Conservation (phyloP, 2,329 filamentous ascomycete genomes). For the Rachicladosporium sp. region DNA sequence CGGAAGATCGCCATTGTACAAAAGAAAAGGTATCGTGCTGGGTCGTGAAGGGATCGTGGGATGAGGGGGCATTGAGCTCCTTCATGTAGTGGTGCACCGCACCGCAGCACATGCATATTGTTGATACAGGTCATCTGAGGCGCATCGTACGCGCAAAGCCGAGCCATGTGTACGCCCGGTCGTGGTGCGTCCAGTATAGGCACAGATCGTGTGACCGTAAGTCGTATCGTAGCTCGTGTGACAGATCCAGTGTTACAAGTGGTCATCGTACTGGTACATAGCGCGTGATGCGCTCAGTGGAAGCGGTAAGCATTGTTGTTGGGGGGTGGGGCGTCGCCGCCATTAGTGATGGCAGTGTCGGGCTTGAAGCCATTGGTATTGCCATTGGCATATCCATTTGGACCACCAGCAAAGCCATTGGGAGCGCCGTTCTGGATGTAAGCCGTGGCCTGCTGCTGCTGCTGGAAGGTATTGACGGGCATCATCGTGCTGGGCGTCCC, state of each 20-base stretch:
- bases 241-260: slow-evolving; percentile 5
- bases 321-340: background rate
- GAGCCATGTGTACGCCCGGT: too few species aligned
- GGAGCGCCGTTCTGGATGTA: background rate
- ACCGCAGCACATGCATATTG: too few species aligned
- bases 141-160: too few species aligned
- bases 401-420: background rate
- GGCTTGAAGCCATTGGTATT: slow-evolving; percentile 1
- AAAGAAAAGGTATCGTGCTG: too few species aligned
- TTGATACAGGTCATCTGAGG: too few species aligned
- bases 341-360: background rate
- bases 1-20: too few species aligned
- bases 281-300: slow-evolving; percentile 1
- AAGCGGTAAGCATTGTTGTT: slow-evolving; percentile 5
- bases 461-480: background rate
- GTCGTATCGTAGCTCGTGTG: slow-evolving; percentile 5
- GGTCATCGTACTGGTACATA: slow-evolving; percentile 1
- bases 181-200: too few species aligned
- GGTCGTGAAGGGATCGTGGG: too few species aligned
- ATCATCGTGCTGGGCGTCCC: slow-evolving; percentile 2
- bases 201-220: background rate
- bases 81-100: too few species aligned
- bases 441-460: background rate
- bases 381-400: slow-evolving; percentile 1
- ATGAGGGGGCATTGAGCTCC: too few species aligned